phyloP scores from a whole-genome alignment of 208 protist species.

The Trypanosoma melophagium region DNA sequence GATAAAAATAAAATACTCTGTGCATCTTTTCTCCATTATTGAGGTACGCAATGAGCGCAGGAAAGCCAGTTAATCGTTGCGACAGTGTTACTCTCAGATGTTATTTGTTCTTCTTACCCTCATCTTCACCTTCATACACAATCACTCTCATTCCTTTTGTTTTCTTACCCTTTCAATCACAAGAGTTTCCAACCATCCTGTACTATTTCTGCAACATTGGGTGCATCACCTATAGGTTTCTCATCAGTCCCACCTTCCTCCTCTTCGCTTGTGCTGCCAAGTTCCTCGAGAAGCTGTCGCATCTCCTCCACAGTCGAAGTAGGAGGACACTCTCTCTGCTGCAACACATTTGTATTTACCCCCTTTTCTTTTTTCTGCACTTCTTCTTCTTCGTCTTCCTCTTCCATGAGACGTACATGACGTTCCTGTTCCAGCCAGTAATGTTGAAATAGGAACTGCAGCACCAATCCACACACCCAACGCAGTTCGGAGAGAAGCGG shows the following conservation, averaged over 20 bases:
- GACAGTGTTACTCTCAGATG: too few species aligned
- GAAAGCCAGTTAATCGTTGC: too few species aligned
- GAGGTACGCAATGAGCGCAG: too few species aligned
- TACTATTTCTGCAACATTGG: conserved; percentile 1
- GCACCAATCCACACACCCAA: conserved; percentile 65
- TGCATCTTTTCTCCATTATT: too few species aligned
- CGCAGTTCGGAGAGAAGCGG: conserved; percentile 76
- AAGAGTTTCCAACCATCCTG: conserved; percentile 6
- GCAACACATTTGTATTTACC: background rate
- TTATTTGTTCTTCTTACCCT: too few species aligned
- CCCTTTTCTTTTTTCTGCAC: background rate
- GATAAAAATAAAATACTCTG: too few species aligned
- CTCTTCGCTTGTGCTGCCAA: conserved; percentile 18
- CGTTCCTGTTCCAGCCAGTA: conserved; percentile 80
- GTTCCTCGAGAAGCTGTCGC: conserved; percentile 46
- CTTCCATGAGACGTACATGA: conserved; percentile 54
- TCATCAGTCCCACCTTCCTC: background rate
- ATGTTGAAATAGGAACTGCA: conserved; percentile 75
- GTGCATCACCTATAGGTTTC: conserved; percentile 14
- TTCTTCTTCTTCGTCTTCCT: conserved; percentile 19
- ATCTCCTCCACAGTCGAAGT: conserved; percentile 56
- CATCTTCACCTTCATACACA: conserved; percentile 8
- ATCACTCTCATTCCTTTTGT: background rate
- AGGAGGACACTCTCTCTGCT: background rate
- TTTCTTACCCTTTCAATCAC: background rate